Evolutionary conservation across 2,329 filamentous ascomycete genomes (phyloP).

Genomic region (Esteya vermicola): DNA sequence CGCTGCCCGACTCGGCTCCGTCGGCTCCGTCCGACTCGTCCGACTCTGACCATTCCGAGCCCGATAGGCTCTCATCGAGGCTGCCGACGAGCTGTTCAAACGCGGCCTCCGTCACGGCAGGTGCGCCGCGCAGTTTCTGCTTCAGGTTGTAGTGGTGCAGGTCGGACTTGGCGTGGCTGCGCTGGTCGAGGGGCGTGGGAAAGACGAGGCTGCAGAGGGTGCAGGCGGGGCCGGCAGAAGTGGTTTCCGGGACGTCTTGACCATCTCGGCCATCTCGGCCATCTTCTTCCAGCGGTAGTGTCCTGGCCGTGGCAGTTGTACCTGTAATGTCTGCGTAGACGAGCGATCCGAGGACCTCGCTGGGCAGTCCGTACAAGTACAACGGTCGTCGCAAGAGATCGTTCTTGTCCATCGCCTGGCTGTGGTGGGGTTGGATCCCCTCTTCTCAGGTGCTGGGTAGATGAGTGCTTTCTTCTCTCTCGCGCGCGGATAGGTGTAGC

Average conservation of each 20-base stretch:
- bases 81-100: conserved; percentile 79
- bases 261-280: neutral
- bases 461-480: neutral
- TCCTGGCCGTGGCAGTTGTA: conserved; percentile 9
- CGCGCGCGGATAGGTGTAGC: too few species aligned
- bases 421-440: neutral
- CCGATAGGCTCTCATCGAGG: conserved; percentile 83
- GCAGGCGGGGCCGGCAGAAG: conserved; percentile 45
- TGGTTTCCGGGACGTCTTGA: neutral
- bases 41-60: conserved; percentile 61
- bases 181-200: conserved; percentile 61
- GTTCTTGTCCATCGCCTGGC: conserved; percentile 7
- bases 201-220: conserved; percentile 66
- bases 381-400: conserved; percentile 36
- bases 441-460: too few species aligned
- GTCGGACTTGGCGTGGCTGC: conserved; percentile 77
- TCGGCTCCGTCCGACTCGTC: conserved; percentile 25
- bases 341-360: conserved; percentile 56
- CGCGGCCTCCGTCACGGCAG: conserved; percentile 61
- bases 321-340: conserved; percentile 40
- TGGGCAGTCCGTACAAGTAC: conserved; percentile 65
- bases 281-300: neutral
- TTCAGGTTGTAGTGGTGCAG: conserved; percentile 91
- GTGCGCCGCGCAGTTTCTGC: conserved; percentile 64
- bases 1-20: too few species aligned